phyloP scores from a whole-genome alignment of 495 filamentous ascomycete genomes.

The Terfezia boudieri region DNA sequence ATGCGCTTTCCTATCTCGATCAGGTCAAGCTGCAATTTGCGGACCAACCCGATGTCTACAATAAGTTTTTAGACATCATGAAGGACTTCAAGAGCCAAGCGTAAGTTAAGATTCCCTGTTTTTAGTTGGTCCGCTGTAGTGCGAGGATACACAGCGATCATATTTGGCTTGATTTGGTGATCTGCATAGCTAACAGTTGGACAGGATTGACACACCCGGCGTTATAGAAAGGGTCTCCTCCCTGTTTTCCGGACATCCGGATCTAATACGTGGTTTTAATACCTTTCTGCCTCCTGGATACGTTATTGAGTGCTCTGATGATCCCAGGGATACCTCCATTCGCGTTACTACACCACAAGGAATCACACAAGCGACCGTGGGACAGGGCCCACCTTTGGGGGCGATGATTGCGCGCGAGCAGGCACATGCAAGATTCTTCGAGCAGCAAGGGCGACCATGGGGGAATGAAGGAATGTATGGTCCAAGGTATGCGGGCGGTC shows the following conservation, averaged over 20 bases:
- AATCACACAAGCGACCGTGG: conserved; percentile 33
- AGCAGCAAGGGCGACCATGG: conserved; percentile 26
- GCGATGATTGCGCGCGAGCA: neutral
- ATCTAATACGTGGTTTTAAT: conserved; percentile 95
- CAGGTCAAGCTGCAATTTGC: conserved; percentile 97
- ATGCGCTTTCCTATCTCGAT: conserved; percentile 91
- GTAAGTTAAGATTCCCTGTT: conserved; percentile 28
- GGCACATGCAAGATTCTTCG: conserved; percentile 16
- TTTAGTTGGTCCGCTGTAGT: no score
- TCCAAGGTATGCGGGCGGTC: conserved; percentile 7
- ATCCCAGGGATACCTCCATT: conserved; percentile 30
- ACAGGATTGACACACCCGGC: conserved; percentile 86
- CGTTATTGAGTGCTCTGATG: conserved; percentile 59
- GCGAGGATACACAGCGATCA: neutral
- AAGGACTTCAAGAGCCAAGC: conserved; percentile 99
- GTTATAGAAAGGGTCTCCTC: conserved; percentile 93
- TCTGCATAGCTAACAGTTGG: neutral
- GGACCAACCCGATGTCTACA: conserved; percentile 94
- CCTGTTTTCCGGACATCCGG: conserved; percentile 91
- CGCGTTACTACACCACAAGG: conserved; percentile 93
- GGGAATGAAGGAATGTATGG: conserved; percentile 23
- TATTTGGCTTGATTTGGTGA: neutral
- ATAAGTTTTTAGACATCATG: conserved; percentile 96
- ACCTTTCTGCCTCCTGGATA: conserved; percentile 96
- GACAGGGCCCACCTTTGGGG: neutral